A percentile compares a stretch with the other conserved stretches of the same genome.
phyloP scores from a whole-genome alignment of 768 basidiomycete species.

The Tricholoma sp. region DNA sequence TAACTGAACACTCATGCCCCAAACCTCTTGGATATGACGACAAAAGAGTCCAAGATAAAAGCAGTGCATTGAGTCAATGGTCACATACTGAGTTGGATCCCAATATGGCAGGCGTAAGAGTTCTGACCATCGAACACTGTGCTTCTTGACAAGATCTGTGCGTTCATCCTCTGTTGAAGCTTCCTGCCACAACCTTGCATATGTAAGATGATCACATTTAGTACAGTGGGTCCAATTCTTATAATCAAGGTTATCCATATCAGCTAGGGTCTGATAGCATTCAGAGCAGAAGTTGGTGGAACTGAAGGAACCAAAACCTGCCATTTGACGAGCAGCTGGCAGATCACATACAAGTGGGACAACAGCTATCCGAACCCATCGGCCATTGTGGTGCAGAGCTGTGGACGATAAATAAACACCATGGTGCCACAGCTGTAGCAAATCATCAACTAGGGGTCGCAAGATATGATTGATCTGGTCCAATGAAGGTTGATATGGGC shows the following conservation, averaged over 20 bases:
- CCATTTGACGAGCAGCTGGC: slow-evolving; percentile 25
- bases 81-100: slow-evolving; percentile 16
- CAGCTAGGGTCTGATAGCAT: slow-evolving; percentile 16
- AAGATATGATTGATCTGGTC: slow-evolving; percentile 33
- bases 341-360: slow-evolving; percentile 32
- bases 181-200: slow-evolving; percentile 14
- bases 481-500: slow-evolving; percentile 30
- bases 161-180: slow-evolving; percentile 10
- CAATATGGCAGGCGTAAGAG: slow-evolving; percentile 26
- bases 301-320: slow-evolving; percentile 16
- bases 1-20: slow-evolving; percentile 17
- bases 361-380: slow-evolving; percentile 21
- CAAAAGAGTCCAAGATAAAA: slow-evolving; percentile 13
- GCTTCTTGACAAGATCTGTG: slow-evolving; percentile 11
- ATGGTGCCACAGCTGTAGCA: slow-evolving; percentile 26
- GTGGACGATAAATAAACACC: slow-evolving; percentile 26
- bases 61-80: slow-evolving; percentile 24
- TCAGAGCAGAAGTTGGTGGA: slow-evolving; percentile 17
- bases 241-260: slow-evolving; percentile 16
- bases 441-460: slow-evolving; percentile 29
- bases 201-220: not conserved
- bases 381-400: slow-evolving; percentile 15
- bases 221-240: slow-evolving; percentile 7
- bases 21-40: slow-evolving; percentile 12
- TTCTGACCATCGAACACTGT: slow-evolving; percentile 25